Percentiles rank a stretch among this genome's conserved stretches.
These are phyloP conservation scores for Thalassiosira exigua DNA, from an alignment of 352 stramenopile genomes.

Conservation along the genomic window DNA sequence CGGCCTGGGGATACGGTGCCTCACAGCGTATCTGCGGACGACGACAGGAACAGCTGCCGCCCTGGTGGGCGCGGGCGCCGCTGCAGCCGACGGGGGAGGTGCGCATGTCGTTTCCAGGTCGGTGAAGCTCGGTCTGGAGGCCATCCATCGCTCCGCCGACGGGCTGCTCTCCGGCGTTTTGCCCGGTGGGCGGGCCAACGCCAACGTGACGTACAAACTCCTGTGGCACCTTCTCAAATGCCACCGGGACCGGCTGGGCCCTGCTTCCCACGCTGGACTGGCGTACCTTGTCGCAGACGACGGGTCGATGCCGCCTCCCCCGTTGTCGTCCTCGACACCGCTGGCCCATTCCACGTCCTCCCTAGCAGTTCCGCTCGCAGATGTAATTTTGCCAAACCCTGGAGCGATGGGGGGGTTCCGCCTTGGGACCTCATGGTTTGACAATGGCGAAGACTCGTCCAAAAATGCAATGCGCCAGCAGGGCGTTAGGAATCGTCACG, in stretches of 20 bases:
- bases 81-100: not conserved
- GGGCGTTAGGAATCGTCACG: slow-evolving; percentile 59
- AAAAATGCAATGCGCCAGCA: slow-evolving; percentile 24
- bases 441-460: slow-evolving; percentile 1
- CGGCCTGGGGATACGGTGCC: slow-evolving; percentile 76
- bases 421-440: slow-evolving; percentile 39
- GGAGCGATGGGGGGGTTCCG: slow-evolving; percentile 42
- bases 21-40: slow-evolving; percentile 66
- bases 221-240: slow-evolving; percentile 84
- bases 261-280: slow-evolving; percentile 63
- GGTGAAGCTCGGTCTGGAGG: slow-evolving; percentile 53
- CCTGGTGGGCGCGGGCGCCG: slow-evolving; percentile 1
- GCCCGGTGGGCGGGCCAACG: slow-evolving; percentile 52
- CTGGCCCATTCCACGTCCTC: too few relatives aligned
- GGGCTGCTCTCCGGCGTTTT: slow-evolving; percentile 53
- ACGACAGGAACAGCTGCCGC: slow-evolving; percentile 39
- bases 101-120: slow-evolving; percentile 41
- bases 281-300: slow-evolving; percentile 70
- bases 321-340: slow-evolving; percentile 21
- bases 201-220: slow-evolving; percentile 80
- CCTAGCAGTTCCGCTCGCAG: slow-evolving; percentile 34
- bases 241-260: slow-evolving; percentile 66
- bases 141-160: slow-evolving; percentile 56
- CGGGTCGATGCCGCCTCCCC: slow-evolving; percentile 13
- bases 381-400: slow-evolving; percentile 63